Evolutionary conservation across 768 basidiomycete species (phyloP), one percentile per base, ranked within the genome.

Genomic region (Leccinum imitatum): DNA sequence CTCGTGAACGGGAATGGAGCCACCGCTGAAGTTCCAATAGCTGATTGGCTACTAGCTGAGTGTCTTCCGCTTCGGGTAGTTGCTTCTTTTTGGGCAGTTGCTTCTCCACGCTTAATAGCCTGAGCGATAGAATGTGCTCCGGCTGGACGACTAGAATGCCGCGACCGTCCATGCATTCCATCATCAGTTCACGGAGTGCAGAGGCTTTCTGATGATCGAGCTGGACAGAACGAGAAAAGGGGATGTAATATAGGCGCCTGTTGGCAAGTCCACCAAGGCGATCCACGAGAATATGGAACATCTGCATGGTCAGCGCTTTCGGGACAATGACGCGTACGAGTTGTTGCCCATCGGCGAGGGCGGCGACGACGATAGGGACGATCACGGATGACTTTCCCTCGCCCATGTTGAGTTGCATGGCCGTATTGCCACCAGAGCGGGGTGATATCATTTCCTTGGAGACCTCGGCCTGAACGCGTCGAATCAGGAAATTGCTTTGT

Each of bases 81-180:
- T 30, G 30, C 30, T 30, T 30, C 30, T 30, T 8, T 9, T 30
- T 30, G 30, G 50, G 50, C 13, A 63, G 25, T 19, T 64, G 61
- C 19, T 59, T 59, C 46, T 64, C 63, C 14, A 64, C 58, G 11
- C 50, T 51, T 11, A 51, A 30, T 31, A 51, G 50, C 30, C 30
- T 51, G 50, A 51, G 50, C 6, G 50, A 51, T 30, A 51, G 17
- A 19, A 51, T 30, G 13, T 51, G 48, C 25, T 51, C 50, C 2
- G 50, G 82, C 57, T 84, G 82, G 15, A 72, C 68, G 3, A 84
- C 69, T 3, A 82, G 65, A 10, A 84, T 64, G 0, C 82, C 82
- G 10, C 73, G 66, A 47, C 65, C 67, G 0, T 54, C 56, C 59
- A 66, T 69, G 59, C 83, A 84, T 46, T 73, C 62, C 14, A 9